Evolutionary conservation across 257 asterid genomes (phyloP), one percentile per base, ranked within the genome.

Genomic region (Lithospermum erythrorhizon): DNA sequence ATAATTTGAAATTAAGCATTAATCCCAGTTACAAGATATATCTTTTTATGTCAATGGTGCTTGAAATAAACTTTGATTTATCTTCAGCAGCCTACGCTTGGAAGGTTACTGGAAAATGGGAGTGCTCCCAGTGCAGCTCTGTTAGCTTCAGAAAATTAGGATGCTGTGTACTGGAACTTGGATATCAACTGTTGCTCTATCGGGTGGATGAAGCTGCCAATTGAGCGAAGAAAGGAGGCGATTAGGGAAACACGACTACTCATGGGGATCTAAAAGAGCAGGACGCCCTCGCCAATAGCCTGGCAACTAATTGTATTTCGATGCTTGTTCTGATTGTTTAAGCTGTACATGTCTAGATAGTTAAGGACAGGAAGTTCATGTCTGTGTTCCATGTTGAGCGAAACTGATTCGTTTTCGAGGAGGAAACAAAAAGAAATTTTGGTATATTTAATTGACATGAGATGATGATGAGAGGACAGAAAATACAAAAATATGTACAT

Each of bases 41-140:
- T 59, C 8, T 57, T 52, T 21, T 21, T 16, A 9, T 57, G 7
- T 29, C 22, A 14, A 51, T 51, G 32, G 20, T 45, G 16, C 51
- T 20, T 25, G 61, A 58, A 62, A 19, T 11, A 47, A 18, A 17
- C 15, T 56, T 57, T 15, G 25, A 59, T 61, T 64, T 35, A 61
- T 58, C 55, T 70, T 71, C 57, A 68, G 82, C 87, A 86, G 96
- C 78, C 76, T 20, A 61, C 67, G 21, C 63, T 76, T n/a, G 63
- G 68, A 72, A 74, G 75, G 68, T 66, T 76, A 53, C 86, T 86
- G 19, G 83, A 73, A 55, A 69, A 79, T 52, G 89, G 78, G 52
- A 80, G 78, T 54, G 71, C 78, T n/a, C 72, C 82, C 4, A 86
- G 76, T 22, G 67, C 71, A 21, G 72, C 77, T 27, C 82, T 89